phyloP scores from a whole-genome alignment of 2,329 filamentous ascomycete genomes.

The Colletotrichum sp. region DNA sequence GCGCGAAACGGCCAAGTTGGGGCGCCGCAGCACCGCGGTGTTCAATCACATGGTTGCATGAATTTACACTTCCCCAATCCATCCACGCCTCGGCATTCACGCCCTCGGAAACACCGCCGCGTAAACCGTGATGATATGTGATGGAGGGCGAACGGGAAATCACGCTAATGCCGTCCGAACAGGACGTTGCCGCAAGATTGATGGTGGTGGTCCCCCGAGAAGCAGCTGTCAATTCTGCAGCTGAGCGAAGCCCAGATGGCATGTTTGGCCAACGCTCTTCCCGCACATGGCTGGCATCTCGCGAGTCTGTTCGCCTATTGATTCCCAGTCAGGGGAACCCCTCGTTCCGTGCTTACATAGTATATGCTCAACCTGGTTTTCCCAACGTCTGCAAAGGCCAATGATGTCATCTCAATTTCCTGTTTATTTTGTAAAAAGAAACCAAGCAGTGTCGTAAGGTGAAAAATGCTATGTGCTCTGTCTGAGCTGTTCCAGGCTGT shows the following conservation, averaged over 20 bases:
- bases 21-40: background rate
- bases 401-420: background rate
- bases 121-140: background rate
- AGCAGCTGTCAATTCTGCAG: background rate
- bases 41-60: background rate
- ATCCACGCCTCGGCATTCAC: background rate
- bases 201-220: background rate
- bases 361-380: background rate
- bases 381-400: too few species aligned
- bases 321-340: background rate
- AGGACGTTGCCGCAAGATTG: background rate
- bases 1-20: background rate
- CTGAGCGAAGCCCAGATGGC: background rate
- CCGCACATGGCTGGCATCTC: background rate
- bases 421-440: background rate
- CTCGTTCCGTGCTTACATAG: background rate
- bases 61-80: background rate
- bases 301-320: background rate
- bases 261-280: background rate
- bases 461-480: background rate
- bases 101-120: background rate
- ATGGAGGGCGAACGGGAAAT: background rate
- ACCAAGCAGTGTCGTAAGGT: background rate
- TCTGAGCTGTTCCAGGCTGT: conserved; percentile 14
- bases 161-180: background rate